phyloP scores from a whole-genome alignment of 1,284 basidiomycete genomes.

The Sanghuangporus baumii region DNA sequence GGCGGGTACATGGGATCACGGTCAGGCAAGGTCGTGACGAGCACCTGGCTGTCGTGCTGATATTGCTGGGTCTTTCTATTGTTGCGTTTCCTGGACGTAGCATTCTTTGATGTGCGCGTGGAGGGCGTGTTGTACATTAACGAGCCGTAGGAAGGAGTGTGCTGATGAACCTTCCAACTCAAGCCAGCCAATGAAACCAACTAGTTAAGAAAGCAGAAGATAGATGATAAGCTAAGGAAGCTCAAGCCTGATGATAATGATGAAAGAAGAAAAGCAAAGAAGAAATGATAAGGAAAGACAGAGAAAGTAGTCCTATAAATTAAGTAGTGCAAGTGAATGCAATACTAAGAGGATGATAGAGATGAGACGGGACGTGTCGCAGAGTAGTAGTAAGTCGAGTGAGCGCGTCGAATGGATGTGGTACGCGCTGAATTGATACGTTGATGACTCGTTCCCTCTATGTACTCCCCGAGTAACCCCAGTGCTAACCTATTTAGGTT shows the following conservation, averaged over 20 bases:
- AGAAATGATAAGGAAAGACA: neutral
- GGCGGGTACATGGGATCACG: neutral
- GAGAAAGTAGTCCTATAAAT: constrained; percentile 14
- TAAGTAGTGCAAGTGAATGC: constrained; percentile 7
- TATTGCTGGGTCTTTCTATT: constrained; percentile 8
- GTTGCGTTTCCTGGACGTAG: constrained; percentile 6
- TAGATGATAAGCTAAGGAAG: neutral
- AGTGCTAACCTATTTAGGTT: neutral
- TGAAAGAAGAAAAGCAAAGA: constrained; percentile 1
- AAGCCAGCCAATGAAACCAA: neutral
- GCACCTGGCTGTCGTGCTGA: neutral
- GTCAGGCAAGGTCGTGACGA: constrained; percentile 4
- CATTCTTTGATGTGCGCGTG: constrained; percentile 19
- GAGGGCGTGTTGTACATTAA: constrained; percentile 20
- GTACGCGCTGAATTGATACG: neutral
- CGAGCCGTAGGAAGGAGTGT: neutral
- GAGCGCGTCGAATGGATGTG: neutral
- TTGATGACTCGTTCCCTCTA: neutral
- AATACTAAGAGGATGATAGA: neutral
- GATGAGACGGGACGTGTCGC: neutral
- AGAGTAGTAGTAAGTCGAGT: neutral
- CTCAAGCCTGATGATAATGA: neutral
- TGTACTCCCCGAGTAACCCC: neutral
- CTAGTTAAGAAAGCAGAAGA: neutral
- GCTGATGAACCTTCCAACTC: neutral